These are phyloP conservation scores for Lentinus polychrous DNA, from an alignment of 1,284 basidiomycete species.

Conservation along the genomic window DNA sequence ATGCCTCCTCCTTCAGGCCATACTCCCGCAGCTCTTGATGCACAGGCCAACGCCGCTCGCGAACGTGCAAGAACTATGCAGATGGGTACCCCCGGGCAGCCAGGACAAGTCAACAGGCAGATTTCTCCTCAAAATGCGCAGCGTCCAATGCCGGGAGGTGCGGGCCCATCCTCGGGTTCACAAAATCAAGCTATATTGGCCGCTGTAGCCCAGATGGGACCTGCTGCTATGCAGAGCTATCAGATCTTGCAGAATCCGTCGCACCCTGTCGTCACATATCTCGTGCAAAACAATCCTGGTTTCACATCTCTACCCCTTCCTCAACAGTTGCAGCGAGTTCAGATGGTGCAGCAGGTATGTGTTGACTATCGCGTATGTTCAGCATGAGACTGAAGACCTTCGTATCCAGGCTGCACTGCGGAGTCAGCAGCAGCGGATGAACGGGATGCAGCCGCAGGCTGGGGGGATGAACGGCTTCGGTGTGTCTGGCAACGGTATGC, in stretches of 20 bases:
- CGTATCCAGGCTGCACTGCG: conserved; percentile 4
- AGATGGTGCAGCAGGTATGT: conserved; percentile 42
- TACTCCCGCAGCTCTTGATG: background rate
- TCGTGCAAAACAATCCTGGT: conserved; percentile 42
- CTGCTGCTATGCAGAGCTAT: conserved; percentile 35
- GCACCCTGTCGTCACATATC: conserved; percentile 52
- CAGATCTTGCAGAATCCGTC: conserved; percentile 46
- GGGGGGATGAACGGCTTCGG: conserved; percentile 15
- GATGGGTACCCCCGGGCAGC: background rate
- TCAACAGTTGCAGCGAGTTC: conserved; percentile 54
- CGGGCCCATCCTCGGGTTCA: conserved; percentile 16
- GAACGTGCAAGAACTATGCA: background rate
- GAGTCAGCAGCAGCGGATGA: conserved; percentile 6
- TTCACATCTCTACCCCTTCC: conserved; percentile 45
- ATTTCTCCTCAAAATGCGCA: conserved; percentile 35
- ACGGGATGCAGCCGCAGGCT: conserved; percentile 14
- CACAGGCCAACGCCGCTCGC: background rate
- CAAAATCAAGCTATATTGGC: conserved; percentile 16
- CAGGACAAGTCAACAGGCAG: conserved; percentile 20
- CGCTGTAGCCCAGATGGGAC: conserved; percentile 23
- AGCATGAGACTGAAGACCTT: background rate
- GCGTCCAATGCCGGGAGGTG: conserved; percentile 14
- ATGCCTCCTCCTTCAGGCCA: conserved; percentile 6
- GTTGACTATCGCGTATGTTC: background rate
- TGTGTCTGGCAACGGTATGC: conserved; percentile 6